A percentile compares a stretch with the other conserved stretches of the same genome.
Evolutionary conservation across 345 rosid species (phyloP).

Genomic region (Sisymbrium irio): DNA sequence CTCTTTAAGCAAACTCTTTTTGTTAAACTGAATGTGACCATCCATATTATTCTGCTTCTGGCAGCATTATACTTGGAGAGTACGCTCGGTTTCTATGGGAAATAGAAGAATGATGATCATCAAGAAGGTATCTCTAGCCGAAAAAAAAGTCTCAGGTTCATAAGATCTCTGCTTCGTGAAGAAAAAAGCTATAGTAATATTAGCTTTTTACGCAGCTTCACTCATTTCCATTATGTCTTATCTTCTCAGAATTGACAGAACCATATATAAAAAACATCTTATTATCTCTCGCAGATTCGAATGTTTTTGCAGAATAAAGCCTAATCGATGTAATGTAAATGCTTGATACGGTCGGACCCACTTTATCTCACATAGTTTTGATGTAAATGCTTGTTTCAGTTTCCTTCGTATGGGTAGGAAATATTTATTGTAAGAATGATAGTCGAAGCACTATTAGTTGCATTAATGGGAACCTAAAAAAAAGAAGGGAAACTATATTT

Average conservation of each 20-base stretch:
- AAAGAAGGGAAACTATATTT: not conserved
- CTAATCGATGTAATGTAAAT: constrained; percentile 1
- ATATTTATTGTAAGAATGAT: not conserved
- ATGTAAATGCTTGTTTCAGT: not conserved
- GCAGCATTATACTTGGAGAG: constrained; percentile 66
- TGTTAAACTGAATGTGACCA: not conserved
- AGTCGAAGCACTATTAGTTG: not conserved
- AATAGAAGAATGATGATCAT: constrained; percentile 38
- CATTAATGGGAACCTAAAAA: not conserved
- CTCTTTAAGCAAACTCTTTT: not conserved
- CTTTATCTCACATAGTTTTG: not conserved
- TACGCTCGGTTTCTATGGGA: constrained; percentile 81
- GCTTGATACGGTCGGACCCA: constrained; percentile 2
- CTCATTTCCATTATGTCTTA: not conserved
- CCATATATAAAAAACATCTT: too few species aligned
- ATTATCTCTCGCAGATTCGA: constrained; percentile 1
- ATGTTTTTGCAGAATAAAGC: not conserved
- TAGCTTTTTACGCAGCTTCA: constrained; percentile 2
- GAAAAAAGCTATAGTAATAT: not conserved
- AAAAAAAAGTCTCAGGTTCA: constrained; percentile 1
- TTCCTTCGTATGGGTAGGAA: not conserved
- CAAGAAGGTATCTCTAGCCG: not conserved
- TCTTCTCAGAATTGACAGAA: not conserved
- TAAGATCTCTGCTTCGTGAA: constrained; percentile 6
- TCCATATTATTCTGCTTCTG: not conserved